Conservation (phyloP, 192 early-diverging fungal species). For the Coemansia sp. region DNA sequence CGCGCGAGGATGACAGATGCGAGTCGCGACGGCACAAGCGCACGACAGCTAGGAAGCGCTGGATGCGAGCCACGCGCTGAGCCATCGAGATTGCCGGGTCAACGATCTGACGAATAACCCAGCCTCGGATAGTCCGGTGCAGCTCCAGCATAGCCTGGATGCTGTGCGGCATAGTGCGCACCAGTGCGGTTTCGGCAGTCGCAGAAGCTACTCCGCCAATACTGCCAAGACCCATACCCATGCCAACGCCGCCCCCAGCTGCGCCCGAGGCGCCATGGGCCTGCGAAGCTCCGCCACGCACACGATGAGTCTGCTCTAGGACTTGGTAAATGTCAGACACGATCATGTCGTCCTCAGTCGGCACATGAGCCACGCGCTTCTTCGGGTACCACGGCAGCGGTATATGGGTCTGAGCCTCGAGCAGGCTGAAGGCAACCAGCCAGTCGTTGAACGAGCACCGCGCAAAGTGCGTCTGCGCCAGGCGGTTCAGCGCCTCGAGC, state of each 20-base stretch:
- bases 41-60: slow-evolving; percentile 65
- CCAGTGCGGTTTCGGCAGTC: slow-evolving; percentile 58
- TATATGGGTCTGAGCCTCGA: slow-evolving; percentile 55
- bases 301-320: slow-evolving; percentile 60
- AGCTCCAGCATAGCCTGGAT: slow-evolving; percentile 68
- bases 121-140: slow-evolving; percentile 69
- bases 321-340: slow-evolving; percentile 69
- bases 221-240: slow-evolving; percentile 10
- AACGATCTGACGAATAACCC: slow-evolving; percentile 67
- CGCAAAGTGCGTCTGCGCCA: slow-evolving; percentile 56
- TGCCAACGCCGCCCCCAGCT: slow-evolving; percentile 19
- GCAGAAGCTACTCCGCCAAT: slow-evolving; percentile 24
- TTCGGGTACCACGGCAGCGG: slow-evolving; percentile 58
- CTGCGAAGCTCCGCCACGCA: slow-evolving; percentile 20
- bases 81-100: slow-evolving; percentile 52
- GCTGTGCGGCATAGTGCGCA: slow-evolving; percentile 64
- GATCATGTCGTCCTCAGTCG: slow-evolving; percentile 62
- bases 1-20: slow-evolving; percentile 40
- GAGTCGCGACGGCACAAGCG: slow-evolving; percentile 58
- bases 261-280: slow-evolving; percentile 12
- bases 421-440: slow-evolving; percentile 53
- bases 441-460: slow-evolving; percentile 56
- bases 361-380: slow-evolving; percentile 48
- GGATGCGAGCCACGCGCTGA: slow-evolving; percentile 61
- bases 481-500: slow-evolving; percentile 45